Conservation (phyloP, 139 green algal genomes). For the Closterium sp. region DNA sequence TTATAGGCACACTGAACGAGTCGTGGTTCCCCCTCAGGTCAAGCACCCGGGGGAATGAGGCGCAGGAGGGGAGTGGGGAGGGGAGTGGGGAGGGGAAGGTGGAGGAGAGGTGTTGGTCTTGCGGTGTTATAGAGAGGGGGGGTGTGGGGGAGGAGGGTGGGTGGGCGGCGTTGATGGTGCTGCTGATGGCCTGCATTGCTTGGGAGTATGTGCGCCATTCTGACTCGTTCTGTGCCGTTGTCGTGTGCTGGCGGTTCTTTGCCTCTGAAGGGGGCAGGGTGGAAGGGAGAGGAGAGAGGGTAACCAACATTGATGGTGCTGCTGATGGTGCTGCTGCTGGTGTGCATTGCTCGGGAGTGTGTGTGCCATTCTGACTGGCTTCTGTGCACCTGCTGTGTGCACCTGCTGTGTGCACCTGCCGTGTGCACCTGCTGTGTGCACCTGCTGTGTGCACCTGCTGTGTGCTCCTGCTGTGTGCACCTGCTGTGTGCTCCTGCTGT, state of each 20-base stretch:
- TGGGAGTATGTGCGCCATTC: neutral
- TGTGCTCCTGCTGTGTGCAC: too few species aligned
- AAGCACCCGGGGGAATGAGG: slow-evolving; percentile 40
- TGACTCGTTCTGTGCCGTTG: neutral
- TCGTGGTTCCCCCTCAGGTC: slow-evolving; percentile 77
- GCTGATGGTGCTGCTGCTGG: neutral
- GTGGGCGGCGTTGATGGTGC: neutral
- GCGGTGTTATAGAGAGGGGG: neutral
- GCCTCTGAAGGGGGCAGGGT: neutral
- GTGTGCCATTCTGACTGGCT: neutral
- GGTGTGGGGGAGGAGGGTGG: neutral
- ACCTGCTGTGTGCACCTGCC: too few species aligned
- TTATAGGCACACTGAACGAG: slow-evolving; percentile 60
- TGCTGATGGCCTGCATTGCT: neutral
- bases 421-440: too few species aligned
- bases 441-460: too few species aligned
- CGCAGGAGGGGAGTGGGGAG: too few species aligned
- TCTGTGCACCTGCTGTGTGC: too few species aligned
- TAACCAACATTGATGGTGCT: too few species aligned
- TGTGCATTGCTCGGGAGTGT: neutral
- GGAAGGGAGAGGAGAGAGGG: neutral
- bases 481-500: too few species aligned
- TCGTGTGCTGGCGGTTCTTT: neutral
- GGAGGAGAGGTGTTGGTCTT: neutral
- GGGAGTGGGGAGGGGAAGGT: too few species aligned